Evolutionary conservation across 163 green algal species (phyloP).

Genomic region (Volvox carteri): DNA sequence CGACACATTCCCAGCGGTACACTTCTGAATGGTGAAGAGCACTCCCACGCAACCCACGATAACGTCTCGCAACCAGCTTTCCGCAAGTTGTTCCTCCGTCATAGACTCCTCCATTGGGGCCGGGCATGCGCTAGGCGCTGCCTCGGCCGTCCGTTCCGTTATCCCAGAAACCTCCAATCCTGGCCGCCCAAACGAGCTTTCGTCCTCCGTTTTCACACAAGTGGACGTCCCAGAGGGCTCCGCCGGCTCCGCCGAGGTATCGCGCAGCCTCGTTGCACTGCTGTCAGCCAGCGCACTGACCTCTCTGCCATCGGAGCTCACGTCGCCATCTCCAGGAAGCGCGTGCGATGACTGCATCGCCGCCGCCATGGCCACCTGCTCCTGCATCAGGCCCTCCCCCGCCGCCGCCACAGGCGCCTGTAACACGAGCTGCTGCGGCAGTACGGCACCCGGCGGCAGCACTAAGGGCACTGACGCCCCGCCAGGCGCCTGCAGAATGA

Average conservation of each 20-base stretch:
- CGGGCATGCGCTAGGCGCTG: neutral
- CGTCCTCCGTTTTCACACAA: constrained; percentile 23
- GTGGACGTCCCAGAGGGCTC: neutral
- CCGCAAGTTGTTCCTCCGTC: constrained; percentile 1
- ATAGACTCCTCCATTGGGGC: neutral
- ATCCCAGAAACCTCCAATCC: neutral
- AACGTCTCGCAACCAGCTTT: constrained; percentile 47
- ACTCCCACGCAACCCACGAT: constrained; percentile 44
- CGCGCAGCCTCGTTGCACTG: neutral
- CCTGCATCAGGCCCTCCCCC: neutral
- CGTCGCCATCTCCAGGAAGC: neutral
- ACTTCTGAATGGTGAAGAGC: constrained; percentile 49
- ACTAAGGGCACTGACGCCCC: neutral
- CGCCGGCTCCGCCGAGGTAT: neutral
- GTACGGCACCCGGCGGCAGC: neutral
- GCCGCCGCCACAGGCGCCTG: neutral
- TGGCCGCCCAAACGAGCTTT: neutral
- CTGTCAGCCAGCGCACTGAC: neutral
- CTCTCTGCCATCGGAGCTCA: neutral
- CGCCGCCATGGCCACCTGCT: neutral
- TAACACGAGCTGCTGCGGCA: constrained; percentile 9
- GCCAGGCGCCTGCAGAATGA: constrained; percentile 15
- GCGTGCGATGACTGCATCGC: neutral
- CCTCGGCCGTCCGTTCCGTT: neutral
- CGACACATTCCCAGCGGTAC: constrained; percentile 10